A percentile compares a stretch with the other conserved stretches of the same genome.
phyloP scores from a whole-genome alignment of 2,329 filamentous ascomycete species.

The Aspergillus melleus region DNA sequence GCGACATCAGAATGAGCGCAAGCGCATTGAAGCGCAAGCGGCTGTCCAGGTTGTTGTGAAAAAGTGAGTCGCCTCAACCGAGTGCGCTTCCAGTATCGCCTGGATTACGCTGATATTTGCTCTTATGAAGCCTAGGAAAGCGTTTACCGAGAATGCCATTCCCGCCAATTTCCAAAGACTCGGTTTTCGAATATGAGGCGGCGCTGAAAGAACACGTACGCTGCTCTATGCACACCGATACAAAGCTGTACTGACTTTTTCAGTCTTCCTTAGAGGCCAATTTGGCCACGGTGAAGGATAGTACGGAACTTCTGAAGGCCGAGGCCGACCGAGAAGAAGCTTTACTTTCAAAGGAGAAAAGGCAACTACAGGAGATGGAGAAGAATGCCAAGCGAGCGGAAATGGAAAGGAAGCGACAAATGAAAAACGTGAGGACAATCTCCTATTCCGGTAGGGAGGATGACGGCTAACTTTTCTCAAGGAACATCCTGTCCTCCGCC shows the following conservation, averaged over 20 bases:
- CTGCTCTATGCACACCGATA: background rate
- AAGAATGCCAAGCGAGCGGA: slow-evolving; percentile 44
- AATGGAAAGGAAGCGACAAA: slow-evolving; percentile 40
- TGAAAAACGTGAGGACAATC: slow-evolving; percentile 38
- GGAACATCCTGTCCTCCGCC: slow-evolving; percentile 43
- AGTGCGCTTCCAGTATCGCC: background rate
- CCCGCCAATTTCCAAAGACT: slow-evolving; percentile 43
- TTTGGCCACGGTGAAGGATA: slow-evolving; percentile 41
- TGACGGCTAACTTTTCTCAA: slow-evolving; percentile 22
- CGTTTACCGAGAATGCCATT: slow-evolving; percentile 49
- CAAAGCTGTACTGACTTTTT: slow-evolving; percentile 13
- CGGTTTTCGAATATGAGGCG: slow-evolving; percentile 45
- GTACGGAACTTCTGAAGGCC: slow-evolving; percentile 40
- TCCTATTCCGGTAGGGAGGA: background rate
- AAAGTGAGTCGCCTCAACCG: slow-evolving; percentile 35
- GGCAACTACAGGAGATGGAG: slow-evolving; percentile 43
- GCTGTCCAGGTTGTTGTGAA: slow-evolving; percentile 43
- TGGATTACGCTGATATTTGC: background rate
- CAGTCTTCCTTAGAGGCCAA: slow-evolving; percentile 41
- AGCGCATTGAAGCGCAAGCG: slow-evolving; percentile 43
- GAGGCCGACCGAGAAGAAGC: slow-evolving; percentile 46
- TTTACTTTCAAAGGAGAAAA: slow-evolving; percentile 41
- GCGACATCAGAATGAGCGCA: slow-evolving; percentile 42
- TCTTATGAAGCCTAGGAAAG: slow-evolving; percentile 34
- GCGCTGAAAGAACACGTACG: slow-evolving; percentile 45